Base-by-base conservation (phyloP, 2,329 filamentous ascomycete species). In the Aspergillus puulaauensis region DNA sequence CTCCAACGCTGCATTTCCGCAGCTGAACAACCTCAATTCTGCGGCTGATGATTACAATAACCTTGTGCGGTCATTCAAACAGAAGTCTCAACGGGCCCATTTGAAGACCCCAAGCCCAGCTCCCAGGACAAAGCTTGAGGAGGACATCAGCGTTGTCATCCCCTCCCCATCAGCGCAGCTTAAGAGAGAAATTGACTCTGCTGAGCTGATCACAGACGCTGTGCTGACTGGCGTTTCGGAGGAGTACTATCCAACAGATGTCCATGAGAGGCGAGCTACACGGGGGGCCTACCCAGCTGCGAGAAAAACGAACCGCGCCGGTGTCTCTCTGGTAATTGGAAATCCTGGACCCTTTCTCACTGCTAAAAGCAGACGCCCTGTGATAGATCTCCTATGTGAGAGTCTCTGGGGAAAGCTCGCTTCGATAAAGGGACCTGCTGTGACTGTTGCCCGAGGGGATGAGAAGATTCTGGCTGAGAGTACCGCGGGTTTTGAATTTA, bases 401-500 rank as follows among this genome's bases (percentile, higher is more conserved):
- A 59, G 57, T 0, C 57, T 74, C 1, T 44, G 67, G 4, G 53
- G 63, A 19, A 74, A 73, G 44, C 55, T 74, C 2, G 24, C 50
- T 0, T 50, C 40, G 19, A 70, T 68, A 17, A 51, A 66, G 7
- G 74, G 75, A 0, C 74, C 74, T 1, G 17, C 51, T 0, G 68
- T 76, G 17, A 66, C 60, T 3, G 55, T 73, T 31, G 61, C 60
- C 0, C 52, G 60, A 1, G 56, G 53, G 0, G 58, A 63, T 17
- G 59, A 65, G 4, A 48, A 46, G 2, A 52, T 51, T 7, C 61
- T 73, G 0, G 62, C 70, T 1, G 58, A 64, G 2, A 65, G 72
- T 11, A 66, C 67, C 0, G 56, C 68, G 0, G 74, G 74, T 41
- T 77, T 77, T 53, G 70, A 73, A n/a, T 77, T 77, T 15, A 61